phyloP scores from a whole-genome alignment of 805 yeast species.

The Candida ulmi region DNA sequence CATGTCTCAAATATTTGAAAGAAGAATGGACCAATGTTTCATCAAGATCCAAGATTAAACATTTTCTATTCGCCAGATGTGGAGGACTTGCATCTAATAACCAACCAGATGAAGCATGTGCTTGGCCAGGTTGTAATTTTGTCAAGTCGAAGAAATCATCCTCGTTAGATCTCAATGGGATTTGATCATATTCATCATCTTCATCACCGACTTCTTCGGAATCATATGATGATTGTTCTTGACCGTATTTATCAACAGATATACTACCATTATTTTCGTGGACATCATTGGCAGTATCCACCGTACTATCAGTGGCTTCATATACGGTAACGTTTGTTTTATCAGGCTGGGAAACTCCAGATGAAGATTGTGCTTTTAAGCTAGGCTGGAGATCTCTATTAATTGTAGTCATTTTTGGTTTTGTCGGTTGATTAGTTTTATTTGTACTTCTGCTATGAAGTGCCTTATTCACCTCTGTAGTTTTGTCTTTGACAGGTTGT shows the following conservation, averaged over 20 bases:
- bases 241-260: not conserved
- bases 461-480: not conserved
- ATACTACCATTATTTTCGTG: not conserved
- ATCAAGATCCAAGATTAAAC: conserved; percentile 87
- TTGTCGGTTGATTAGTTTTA: no score
- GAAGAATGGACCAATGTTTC: conserved; percentile 96
- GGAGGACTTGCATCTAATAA: conserved; percentile 53
- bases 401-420: no score
- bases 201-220: conserved; percentile 22
- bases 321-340: conserved; percentile 23
- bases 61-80: conserved; percentile 60
- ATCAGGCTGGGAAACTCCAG: not conserved
- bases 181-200: conserved; percentile 15
- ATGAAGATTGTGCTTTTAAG: no score
- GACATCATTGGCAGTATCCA: conserved; percentile 6
- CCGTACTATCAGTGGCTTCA: conserved; percentile 23
- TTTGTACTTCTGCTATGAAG: not conserved
- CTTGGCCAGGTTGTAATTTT: conserved; percentile 67
- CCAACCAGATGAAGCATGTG: conserved; percentile 57
- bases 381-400: no score
- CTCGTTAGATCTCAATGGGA: conserved; percentile 7
- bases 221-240: conserved; percentile 7
- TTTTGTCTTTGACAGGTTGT: not conserved
- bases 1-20: conserved; percentile 84
- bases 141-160: conserved; percentile 49